A percentile compares a stretch with the other conserved stretches of the same genome.
Evolutionary conservation across 768 basidiomycete genomes (phyloP).

Genomic region (Gelatoporia subvermispora): DNA sequence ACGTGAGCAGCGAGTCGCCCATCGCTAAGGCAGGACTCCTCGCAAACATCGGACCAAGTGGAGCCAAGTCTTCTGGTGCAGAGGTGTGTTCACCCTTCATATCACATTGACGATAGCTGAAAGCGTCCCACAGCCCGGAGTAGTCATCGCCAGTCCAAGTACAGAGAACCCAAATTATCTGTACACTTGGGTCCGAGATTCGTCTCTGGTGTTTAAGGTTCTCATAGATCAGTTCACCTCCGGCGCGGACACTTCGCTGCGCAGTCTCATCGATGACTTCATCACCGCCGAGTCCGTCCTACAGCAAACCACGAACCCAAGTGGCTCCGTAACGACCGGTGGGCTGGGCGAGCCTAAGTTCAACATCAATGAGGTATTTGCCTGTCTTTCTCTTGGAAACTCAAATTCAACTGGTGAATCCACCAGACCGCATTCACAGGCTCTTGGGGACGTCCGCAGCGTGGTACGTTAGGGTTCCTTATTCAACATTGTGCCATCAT

Average conservation of each 20-base stretch:
- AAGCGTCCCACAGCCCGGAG: constrained; percentile 23
- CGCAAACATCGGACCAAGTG: constrained; percentile 65
- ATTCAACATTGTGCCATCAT: no score
- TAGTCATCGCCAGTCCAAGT: constrained; percentile 40
- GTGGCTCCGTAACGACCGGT: constrained; percentile 57
- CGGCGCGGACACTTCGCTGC: constrained; percentile 47
- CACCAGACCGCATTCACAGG: constrained; percentile 39
- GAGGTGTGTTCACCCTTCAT: background rate
- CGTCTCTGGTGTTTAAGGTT: constrained; percentile 65
- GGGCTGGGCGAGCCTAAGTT: constrained; percentile 84
- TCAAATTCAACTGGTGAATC: no score
- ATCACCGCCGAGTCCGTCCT: constrained; percentile 49
- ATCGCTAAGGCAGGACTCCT: constrained; percentile 62
- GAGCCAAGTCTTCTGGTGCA: constrained; percentile 46
- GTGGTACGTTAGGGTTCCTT: constrained; percentile 34
- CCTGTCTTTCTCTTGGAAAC: no score
- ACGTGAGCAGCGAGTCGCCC: constrained; percentile 47
- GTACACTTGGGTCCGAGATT: constrained; percentile 74
- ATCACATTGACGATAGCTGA: background rate
- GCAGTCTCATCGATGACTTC: constrained; percentile 52
- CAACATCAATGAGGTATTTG: constrained; percentile 40
- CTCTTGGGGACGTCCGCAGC: constrained; percentile 52
- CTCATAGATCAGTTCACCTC: constrained; percentile 47
- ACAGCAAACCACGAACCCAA: constrained; percentile 68
- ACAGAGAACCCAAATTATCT: constrained; percentile 49